These are phyloP conservation scores for Albophoma yamanashiensis DNA, from an alignment of 2,329 filamentous ascomycete species.

Conservation along the genomic window DNA sequence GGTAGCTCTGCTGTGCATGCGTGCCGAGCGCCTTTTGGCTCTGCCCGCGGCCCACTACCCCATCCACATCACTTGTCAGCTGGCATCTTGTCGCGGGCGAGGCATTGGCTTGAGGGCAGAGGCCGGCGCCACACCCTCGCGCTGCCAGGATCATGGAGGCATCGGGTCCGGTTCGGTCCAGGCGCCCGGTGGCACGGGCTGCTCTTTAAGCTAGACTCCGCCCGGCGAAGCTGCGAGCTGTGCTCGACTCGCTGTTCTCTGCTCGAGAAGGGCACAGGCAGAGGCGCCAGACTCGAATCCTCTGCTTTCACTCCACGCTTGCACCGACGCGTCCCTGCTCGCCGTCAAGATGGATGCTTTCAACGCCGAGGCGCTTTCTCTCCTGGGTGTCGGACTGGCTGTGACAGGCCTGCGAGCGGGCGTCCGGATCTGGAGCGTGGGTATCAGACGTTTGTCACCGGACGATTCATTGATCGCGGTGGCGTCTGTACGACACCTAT, in stretches of 20 bases:
- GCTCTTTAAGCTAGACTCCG: neutral
- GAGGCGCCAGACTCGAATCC: neutral
- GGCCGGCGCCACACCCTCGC: neutral
- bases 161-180: neutral
- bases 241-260: neutral
- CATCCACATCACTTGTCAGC: neutral
- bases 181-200: neutral
- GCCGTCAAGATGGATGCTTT: neutral
- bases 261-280: neutral
- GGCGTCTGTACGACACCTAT: neutral
- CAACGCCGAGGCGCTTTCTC: neutral
- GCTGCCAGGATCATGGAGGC: neutral
- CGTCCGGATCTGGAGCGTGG: neutral
- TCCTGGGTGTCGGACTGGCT: neutral
- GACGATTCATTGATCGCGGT: neutral
- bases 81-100: neutral
- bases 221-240: neutral
- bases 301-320: neutral
- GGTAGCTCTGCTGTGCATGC: neutral
- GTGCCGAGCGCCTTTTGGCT: neutral
- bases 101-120: neutral
- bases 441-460: neutral
- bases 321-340: neutral
- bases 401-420: neutral
- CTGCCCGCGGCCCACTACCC: neutral